Base-by-base conservation (phyloP, 257 asterid genomes). In the Fraxinus americana region DNA sequence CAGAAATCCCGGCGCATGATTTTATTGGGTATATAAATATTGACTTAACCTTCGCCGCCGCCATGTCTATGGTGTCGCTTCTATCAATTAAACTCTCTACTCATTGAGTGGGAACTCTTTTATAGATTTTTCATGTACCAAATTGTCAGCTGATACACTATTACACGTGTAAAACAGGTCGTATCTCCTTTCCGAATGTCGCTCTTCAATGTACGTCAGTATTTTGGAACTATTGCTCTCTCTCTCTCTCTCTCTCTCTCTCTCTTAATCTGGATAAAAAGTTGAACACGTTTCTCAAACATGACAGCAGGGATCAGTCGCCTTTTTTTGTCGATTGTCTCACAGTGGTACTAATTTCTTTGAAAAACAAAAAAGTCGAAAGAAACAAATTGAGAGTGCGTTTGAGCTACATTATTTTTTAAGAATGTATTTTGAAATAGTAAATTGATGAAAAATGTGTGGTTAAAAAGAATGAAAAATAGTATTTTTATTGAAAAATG, bases 1-100 rank as follows among this genome's bases (percentile, higher is more conserved):
- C 85, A 71, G 94, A 87, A 72, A 91, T 87, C 50, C 91, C 91
- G 4, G 90, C 89, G 91, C 97, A 92, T 54, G 97, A 92, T 81
- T 92, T 92, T 78, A 92, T 79, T 2, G 97, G 97, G 79, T 89
- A 91, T 11, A 92, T 84, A 6, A 85, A 87, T 4, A 92, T 82
- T 17, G 92, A 84, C 32, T 82, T 84, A 75, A 92, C 89, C 35
- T 61, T 82, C 6, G 88, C 91, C 6, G 88, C 91, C 38, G 34
- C 67, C 82, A 83, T 82, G 9, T 63, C n/a, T 48, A 14, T 14
- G 0, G 69, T 12, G 5, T 10, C 16, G 17, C 36, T 48, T 14
- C 57, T 13, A 4, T 48, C 54, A 13, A 3, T 45, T 12, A 3
- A 41, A 45, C 6, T 48, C n/a, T 41, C 11, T 11, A 38, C 11